These are phyloP conservation scores for Sclerotinia glacialis DNA, from an alignment of 2,329 filamentous ascomycete species.

Conservation along the genomic window DNA sequence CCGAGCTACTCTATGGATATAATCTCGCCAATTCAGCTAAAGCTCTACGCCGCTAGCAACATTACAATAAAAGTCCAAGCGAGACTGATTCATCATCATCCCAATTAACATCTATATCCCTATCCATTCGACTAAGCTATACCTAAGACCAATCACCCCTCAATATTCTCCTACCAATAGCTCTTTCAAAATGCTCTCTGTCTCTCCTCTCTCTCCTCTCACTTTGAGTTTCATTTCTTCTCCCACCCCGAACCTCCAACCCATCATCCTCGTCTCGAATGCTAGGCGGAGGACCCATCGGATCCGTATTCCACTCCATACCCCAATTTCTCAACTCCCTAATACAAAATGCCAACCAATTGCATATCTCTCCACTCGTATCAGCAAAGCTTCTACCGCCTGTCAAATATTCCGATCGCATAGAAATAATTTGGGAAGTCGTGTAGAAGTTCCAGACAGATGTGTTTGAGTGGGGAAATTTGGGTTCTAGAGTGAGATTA, in stretches of 20 bases:
- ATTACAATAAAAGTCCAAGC: neutral
- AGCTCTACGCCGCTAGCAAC: neutral
- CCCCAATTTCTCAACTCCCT: neutral
- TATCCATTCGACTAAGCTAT: neutral
- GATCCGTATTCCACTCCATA: neutral
- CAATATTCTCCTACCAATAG: neutral
- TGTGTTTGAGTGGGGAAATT: neutral
- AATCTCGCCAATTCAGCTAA: neutral
- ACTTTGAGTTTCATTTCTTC: neutral
- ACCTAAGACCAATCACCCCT: too few relatives aligned
- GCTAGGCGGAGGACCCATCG: neutral
- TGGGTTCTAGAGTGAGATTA: neutral
- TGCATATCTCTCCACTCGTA: neutral
- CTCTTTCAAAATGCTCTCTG: neutral
- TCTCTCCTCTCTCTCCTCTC: neutral
- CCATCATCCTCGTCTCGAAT: neutral
- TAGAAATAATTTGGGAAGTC: neutral
- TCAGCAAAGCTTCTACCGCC: neutral
- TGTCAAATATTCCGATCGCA: neutral
- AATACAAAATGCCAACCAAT: slow-evolving; percentile 2
- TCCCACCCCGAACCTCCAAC: neutral
- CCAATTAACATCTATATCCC: neutral
- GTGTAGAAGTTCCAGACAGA: slow-evolving; percentile 1
- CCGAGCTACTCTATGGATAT: neutral
- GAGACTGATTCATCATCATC: neutral